Evolutionary conservation across 768 basidiomycete genomes (phyloP), one percentile per base, ranked within the genome.

Genomic region (Clavulina sp.): DNA sequence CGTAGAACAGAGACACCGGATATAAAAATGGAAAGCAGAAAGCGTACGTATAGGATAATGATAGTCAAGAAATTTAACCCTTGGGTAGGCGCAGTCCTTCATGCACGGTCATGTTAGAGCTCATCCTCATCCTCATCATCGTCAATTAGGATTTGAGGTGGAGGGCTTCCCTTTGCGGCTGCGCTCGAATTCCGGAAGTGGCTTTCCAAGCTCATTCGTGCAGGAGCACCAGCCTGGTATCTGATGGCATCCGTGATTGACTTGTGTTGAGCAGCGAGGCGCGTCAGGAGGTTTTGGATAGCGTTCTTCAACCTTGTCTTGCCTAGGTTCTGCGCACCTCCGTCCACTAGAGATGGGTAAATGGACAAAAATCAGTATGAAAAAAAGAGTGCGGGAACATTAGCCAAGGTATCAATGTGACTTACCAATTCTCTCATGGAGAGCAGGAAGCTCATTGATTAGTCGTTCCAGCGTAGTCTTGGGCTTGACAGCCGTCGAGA

Each of bases 261-360:
- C 9, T 18, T 18, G 7, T 30, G 26, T 30, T 54, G 53, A 36
- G 40, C 54, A 4, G 29, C 30, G 16, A 56, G 32, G 29, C 55
- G 32, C 48, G 50, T 21, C 34, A 47, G 30, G n/a, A 56, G 40
- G 4, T 48, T 21, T 40, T 56, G 55, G 2, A 56, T 30, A 18
- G 51, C 53, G 30, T 54, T 53, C 31, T 56, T 56, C 4, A 33
- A 53, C 32, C 41, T 28, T n/a, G 55, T 56, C 16, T 53, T 46
- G 16, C 54, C 55, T 28, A 56, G 16, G 34, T 55, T 33, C 13
- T 53, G 47, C 16, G 55, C 55, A 5, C 55, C 32, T 29, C 34
- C 49, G 41, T 56, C 55, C 29, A 41, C 55, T 56, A 38, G 13
- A 31, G 16, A 33, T 1, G 28, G 28, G 9, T 49, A 13, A 34